These are phyloP conservation scores for Cercis canadensis DNA, from an alignment of 306 rosid genomes.

Conservation along the genomic window DNA sequence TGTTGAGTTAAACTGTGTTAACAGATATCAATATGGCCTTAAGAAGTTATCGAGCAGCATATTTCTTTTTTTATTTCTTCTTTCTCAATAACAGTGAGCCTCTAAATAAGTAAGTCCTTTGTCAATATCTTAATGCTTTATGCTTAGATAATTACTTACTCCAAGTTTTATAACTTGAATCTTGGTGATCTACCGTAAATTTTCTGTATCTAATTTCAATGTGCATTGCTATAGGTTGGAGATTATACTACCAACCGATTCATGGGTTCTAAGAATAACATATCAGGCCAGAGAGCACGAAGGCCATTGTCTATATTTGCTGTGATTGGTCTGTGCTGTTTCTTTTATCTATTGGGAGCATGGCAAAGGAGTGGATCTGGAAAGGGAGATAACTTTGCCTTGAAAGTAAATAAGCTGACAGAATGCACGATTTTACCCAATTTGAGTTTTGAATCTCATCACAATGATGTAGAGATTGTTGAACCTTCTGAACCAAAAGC, in stretches of 20 bases:
- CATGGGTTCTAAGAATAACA: conserved; percentile 74
- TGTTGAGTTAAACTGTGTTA: too few relatives aligned
- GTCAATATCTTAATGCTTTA: conserved; percentile 1
- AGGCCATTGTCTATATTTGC: conserved; percentile 77
- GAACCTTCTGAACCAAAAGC: conserved; percentile 44
- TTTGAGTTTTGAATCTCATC: conserved; percentile 52
- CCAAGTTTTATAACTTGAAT: conserved; percentile 26
- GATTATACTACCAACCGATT: conserved; percentile 31
- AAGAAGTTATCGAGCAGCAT: too few relatives aligned
- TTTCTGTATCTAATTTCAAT: conserved; percentile 29
- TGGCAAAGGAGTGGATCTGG: conserved; percentile 95
- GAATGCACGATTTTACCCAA: conserved; percentile 57
- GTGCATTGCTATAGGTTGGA: conserved; percentile 35
- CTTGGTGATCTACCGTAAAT: conserved; percentile 16
- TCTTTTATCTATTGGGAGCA: conserved; percentile 95
- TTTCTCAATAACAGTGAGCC: neutral
- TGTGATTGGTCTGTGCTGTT: conserved; percentile 80
- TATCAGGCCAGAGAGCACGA: conserved; percentile 60
- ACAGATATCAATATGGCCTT: too few relatives aligned
- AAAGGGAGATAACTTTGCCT: conserved; percentile 76
- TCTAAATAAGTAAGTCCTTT: neutral
- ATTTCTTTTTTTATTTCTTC: conserved; percentile 3
- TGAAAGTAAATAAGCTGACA: conserved; percentile 62
- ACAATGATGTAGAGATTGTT: conserved; percentile 45
- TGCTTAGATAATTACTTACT: conserved; percentile 19